Evolutionary conservation across 1,139 yeast genomes (phyloP).

Genomic region (Pneumocystis wakefieldiae): DNA sequence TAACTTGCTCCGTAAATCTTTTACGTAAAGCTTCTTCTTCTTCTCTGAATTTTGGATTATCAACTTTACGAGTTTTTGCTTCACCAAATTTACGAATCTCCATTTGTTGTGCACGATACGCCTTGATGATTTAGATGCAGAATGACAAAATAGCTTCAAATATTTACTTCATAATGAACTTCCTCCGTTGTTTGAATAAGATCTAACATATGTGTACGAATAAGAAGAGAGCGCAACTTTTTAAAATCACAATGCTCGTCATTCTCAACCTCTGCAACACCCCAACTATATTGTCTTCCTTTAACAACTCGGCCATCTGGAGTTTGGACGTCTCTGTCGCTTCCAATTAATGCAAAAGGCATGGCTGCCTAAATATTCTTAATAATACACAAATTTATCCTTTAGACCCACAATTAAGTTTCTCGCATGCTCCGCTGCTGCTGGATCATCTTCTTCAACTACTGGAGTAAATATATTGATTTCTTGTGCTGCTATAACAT

Average conservation of each 20-base stretch:
- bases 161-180: slow-evolving; percentile 51
- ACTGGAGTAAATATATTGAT: slow-evolving; percentile 86
- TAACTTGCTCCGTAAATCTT: slow-evolving; percentile 94
- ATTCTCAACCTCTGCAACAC: slow-evolving; percentile 90
- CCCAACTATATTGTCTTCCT: slow-evolving; percentile 97
- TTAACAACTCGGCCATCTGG: slow-evolving; percentile 61
- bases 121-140: slow-evolving; percentile 15
- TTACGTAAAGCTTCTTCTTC: slow-evolving; percentile 90
- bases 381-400: not conserved
- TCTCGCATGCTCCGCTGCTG: slow-evolving; percentile 15
- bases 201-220: slow-evolving; percentile 90
- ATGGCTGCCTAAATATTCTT: slow-evolving; percentile 31
- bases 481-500: slow-evolving; percentile 81
- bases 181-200: slow-evolving; percentile 81
- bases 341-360: slow-evolving; percentile 91
- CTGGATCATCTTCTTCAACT: slow-evolving; percentile 18
- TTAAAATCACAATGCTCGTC: slow-evolving; percentile 92
- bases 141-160: not conserved
- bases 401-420: slow-evolving; percentile 7
- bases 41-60: slow-evolving; percentile 86
- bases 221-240: slow-evolving; percentile 69
- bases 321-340: slow-evolving; percentile 71
- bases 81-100: slow-evolving; percentile 42
- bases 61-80: slow-evolving; percentile 30
- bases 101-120: slow-evolving; percentile 69